A percentile compares a stretch with the other conserved stretches of the same genome.
These are phyloP conservation scores for Iris pallida DNA, from an alignment of 116 monocot genomes.

Conservation along the genomic window DNA sequence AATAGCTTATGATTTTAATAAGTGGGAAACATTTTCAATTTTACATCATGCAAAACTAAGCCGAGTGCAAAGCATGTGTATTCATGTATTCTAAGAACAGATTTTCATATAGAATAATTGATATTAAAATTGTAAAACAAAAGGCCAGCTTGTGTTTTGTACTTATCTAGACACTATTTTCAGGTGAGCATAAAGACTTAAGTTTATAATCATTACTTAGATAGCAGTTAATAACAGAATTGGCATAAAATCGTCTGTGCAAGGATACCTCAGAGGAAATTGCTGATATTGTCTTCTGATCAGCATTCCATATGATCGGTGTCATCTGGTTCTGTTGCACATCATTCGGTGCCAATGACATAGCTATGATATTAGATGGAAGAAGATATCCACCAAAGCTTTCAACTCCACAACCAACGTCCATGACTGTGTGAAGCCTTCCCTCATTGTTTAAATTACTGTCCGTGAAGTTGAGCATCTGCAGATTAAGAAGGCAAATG, in stretches of 20 bases:
- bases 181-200: not conserved
- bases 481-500: not conserved
- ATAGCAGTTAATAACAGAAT: not conserved
- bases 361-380: conserved; percentile 37
- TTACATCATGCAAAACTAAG: no score
- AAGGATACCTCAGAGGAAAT: conserved; percentile 85
- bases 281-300: conserved; percentile 72
- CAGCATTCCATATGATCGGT: conserved; percentile 93
- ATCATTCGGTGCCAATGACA: conserved; percentile 53
- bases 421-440: conserved; percentile 37
- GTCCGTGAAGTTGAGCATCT: conserved; percentile 44
- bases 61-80: no score
- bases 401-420: conserved; percentile 48
- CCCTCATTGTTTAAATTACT: conserved; percentile 41
- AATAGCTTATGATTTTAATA: no score
- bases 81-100: no score
- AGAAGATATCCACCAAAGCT: conserved; percentile 51
- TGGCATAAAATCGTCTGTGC: no score
- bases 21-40: no score
- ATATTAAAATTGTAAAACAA: no score
- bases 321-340: conserved; percentile 70
- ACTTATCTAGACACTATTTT: conserved; percentile 4
- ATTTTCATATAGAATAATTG: no score
- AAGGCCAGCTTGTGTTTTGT: not conserved
- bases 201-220: not conserved